phyloP scores from a whole-genome alignment of 495 filamentous ascomycete species.

The Talaromyces liani region DNA sequence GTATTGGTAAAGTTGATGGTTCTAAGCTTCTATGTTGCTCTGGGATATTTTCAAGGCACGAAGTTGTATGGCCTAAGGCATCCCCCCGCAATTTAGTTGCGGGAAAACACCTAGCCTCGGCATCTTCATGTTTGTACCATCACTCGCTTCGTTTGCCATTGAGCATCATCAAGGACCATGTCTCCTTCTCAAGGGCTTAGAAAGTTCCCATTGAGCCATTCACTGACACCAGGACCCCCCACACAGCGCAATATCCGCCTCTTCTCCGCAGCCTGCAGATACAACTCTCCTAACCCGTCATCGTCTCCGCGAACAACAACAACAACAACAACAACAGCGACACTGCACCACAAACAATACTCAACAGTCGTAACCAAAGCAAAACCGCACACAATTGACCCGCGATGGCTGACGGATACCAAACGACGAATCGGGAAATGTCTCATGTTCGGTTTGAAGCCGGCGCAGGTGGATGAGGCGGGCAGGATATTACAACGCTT shows the following conservation, averaged over 20 bases:
- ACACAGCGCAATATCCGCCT: not conserved
- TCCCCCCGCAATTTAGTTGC: not conserved
- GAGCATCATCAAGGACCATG: not conserved
- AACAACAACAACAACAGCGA: not conserved
- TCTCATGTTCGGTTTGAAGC: constrained; percentile 66
- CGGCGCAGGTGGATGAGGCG: constrained; percentile 53
- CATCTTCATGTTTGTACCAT: not conserved
- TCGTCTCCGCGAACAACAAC: not conserved
- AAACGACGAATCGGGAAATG: constrained; percentile 74
- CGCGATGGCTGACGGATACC: constrained; percentile 71
- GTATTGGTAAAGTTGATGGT: not conserved
- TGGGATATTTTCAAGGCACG: not conserved
- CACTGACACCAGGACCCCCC: not conserved
- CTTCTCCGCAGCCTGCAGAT: not conserved
- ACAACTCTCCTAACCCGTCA: not conserved
- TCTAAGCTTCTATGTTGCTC: not conserved
- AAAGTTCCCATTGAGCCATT: not conserved
- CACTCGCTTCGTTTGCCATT: not conserved
- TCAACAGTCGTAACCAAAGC: not conserved
- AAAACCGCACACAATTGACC: constrained; percentile 31
- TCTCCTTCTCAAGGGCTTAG: not conserved
- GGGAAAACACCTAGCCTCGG: not conserved
- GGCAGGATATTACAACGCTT: constrained; percentile 54
- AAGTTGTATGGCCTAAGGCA: not conserved
- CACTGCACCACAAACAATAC: constrained; percentile 1